These are phyloP conservation scores for Auricularia cornea DNA, from an alignment of 768 basidiomycete genomes.

Conservation along the genomic window DNA sequence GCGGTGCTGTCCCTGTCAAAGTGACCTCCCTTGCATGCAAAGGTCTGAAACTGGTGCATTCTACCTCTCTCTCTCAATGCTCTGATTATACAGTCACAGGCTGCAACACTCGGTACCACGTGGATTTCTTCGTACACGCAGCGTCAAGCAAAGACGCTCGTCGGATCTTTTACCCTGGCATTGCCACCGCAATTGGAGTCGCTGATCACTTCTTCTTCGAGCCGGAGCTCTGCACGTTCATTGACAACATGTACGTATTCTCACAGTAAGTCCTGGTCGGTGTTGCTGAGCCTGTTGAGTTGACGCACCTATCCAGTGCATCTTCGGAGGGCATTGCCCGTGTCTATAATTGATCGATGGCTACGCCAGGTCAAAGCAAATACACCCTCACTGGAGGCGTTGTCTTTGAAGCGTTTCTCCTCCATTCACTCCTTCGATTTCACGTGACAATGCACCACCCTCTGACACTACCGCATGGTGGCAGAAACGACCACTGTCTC, in stretches of 20 bases:
- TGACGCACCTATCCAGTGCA: not conserved
- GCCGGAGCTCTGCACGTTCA: not conserved
- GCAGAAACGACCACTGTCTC: not conserved
- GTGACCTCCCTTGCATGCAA: not conserved
- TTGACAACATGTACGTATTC: not conserved
- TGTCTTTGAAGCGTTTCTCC: not conserved
- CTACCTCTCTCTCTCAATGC: not conserved
- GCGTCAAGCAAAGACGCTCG: not conserved
- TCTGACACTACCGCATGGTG: not conserved
- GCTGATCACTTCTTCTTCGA: not conserved
- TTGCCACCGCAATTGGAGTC: not conserved
- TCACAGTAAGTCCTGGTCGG: not conserved
- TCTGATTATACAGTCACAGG: not conserved
- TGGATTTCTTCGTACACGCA: not conserved
- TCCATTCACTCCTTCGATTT: not conserved
- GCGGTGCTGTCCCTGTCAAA: not conserved
- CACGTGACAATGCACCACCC: not conserved
- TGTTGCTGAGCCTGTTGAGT: too few species aligned
- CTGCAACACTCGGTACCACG: not conserved
- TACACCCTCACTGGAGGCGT: not conserved
- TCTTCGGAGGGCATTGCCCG: not conserved
- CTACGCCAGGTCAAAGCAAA: not conserved
- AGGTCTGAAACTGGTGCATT: not conserved
- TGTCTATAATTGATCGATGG: not conserved
- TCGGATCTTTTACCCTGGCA: not conserved